Conservation (phyloP, 495 filamentous ascomycete species). For the Cercophora newfieldiana region DNA sequence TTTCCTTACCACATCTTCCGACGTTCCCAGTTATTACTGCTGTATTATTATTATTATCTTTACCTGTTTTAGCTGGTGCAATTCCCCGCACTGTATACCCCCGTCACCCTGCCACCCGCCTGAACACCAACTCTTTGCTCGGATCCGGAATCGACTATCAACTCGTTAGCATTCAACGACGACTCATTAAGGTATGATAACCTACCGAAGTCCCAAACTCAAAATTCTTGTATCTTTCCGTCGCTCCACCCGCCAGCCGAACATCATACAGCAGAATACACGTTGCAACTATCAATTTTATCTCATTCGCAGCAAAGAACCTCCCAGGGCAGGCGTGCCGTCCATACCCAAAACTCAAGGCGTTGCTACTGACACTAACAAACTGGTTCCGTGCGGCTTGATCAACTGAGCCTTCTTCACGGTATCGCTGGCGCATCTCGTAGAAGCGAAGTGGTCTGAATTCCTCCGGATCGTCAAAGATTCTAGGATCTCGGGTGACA, state of each 20-base stretch:
- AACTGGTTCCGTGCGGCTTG: constrained; percentile 43
- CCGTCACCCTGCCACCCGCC: no score
- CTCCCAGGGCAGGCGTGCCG: constrained; percentile 42
- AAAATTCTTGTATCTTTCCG: constrained; percentile 18
- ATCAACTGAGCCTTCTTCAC: constrained; percentile 22
- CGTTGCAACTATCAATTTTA: constrained; percentile 52
- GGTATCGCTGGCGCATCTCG: constrained; percentile 37
- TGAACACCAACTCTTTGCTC: no score
- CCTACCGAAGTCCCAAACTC: background rate
- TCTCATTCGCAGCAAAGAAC: constrained; percentile 43
- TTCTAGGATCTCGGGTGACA: no score
- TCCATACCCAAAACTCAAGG: constrained; percentile 41
- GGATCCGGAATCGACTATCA: no score
- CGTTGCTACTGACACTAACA: constrained; percentile 37
- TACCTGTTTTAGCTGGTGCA: no score
- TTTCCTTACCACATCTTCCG: no score
- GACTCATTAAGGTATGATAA: no score
- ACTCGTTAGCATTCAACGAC: no score
- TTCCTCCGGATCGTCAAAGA: constrained; percentile 29
- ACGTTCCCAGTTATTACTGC: no score
- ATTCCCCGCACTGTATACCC: no score
- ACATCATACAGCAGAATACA: constrained; percentile 59
- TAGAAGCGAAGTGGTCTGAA: constrained; percentile 57
- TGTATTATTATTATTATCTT: no score
- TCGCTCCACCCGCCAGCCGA: constrained; percentile 26